phyloP scores from a whole-genome alignment of 2,329 filamentous ascomycete genomes.

The Diatrype stigma region DNA sequence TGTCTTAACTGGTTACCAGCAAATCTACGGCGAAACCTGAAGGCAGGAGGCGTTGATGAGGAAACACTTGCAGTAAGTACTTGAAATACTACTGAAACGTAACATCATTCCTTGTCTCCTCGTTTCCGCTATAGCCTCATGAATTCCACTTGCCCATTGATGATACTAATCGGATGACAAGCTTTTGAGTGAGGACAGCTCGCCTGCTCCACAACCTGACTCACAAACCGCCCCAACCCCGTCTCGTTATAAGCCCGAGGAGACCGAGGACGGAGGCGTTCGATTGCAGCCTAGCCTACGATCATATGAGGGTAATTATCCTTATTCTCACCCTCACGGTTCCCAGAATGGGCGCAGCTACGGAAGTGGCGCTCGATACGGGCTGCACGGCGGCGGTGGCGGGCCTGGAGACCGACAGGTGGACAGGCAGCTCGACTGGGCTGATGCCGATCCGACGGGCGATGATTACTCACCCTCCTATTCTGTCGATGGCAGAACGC shows the following conservation, averaged over 20 bases:
- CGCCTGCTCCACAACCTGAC: slow-evolving; percentile 4
- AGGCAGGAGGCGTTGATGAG: slow-evolving; percentile 44
- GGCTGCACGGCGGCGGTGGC: slow-evolving; percentile 1
- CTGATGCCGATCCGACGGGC: slow-evolving; percentile 9
- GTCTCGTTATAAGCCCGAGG: slow-evolving; percentile 6
- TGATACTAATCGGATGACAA: slow-evolving; percentile 1
- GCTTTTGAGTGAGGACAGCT: slow-evolving; percentile 17
- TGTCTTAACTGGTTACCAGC: slow-evolving; percentile 25
- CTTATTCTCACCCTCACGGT: neutral
- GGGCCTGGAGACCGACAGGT: neutral
- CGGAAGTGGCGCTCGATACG: slow-evolving; percentile 2
- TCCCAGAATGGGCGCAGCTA: neutral
- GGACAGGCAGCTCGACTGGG: slow-evolving; percentile 17
- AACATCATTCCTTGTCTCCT: slow-evolving; percentile 6
- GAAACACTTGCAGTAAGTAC: slow-evolving; percentile 41
- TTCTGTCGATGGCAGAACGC: slow-evolving; percentile 15
- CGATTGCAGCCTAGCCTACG: slow-evolving; percentile 3
- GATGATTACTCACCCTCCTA: slow-evolving; percentile 16
- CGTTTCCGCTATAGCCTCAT: neutral
- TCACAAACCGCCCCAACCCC: slow-evolving; percentile 2
- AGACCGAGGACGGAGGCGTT: slow-evolving; percentile 4
- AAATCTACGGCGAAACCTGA: slow-evolving; percentile 45
- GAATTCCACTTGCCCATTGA: slow-evolving; percentile 14
- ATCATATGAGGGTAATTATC: slow-evolving; percentile 2
- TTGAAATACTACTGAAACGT: neutral